phyloP scores from a whole-genome alignment of 495 filamentous ascomycete genomes.

The Talaromyces trachyspermus region DNA sequence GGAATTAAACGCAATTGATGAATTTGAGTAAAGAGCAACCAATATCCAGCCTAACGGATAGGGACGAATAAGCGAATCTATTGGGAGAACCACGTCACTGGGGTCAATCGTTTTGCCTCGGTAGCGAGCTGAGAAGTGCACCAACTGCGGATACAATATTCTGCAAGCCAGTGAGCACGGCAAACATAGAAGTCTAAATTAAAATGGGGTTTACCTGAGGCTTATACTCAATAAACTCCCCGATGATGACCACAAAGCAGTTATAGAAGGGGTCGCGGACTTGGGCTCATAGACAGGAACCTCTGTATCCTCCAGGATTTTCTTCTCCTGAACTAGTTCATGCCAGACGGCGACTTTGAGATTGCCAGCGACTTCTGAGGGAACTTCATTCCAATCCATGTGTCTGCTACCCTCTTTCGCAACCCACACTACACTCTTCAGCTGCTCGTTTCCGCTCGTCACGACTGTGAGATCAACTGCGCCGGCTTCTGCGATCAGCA shows the following conservation, averaged over 20 bases:
- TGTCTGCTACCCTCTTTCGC: conserved; percentile 87
- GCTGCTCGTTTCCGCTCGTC: conserved; percentile 53
- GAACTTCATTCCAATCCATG: conserved; percentile 84
- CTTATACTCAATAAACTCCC: conserved; percentile 70
- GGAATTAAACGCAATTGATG: conserved; percentile 82
- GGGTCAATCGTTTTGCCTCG: conserved; percentile 63
- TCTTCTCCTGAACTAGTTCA: conserved; percentile 65
- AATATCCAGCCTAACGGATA: conserved; percentile 77
- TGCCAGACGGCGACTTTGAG: conserved; percentile 82
- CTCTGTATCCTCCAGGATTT: conserved; percentile 31
- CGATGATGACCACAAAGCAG: conserved; percentile 55
- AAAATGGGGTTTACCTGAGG: conserved; percentile 40
- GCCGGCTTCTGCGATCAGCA: conserved; percentile 79
- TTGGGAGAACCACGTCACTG: conserved; percentile 80
- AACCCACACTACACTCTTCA: conserved; percentile 85
- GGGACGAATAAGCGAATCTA: conserved; percentile 68
- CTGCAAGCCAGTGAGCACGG: conserved; percentile 25
- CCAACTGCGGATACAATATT: conserved; percentile 77
- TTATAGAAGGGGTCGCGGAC: conserved; percentile 46
- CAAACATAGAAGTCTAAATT: conserved; percentile 1
- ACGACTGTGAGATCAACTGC: conserved; percentile 73
- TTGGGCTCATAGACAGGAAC: conserved; percentile 45
- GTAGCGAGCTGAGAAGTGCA: conserved; percentile 67
- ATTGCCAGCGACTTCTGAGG: conserved; percentile 59
- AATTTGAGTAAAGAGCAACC: conserved; percentile 73